These are phyloP conservation scores for Candida suzukii DNA, from an alignment of 805 yeast species.

Conservation along the genomic window DNA sequence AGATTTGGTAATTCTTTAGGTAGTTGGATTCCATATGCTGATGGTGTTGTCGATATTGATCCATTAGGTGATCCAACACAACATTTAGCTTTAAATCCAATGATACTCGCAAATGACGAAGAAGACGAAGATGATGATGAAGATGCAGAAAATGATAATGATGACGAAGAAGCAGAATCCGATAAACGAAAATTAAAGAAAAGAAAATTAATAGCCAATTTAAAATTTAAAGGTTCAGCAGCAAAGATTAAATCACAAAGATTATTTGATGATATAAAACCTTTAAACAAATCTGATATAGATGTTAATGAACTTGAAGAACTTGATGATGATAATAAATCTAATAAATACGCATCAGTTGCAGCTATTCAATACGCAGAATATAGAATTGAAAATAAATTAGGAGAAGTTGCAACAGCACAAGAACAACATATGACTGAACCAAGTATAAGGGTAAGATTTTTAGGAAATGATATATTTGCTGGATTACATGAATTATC, in stretches of 20 bases:
- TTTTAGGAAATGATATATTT: slow-evolving; percentile 66
- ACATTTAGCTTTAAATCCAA: slow-evolving; percentile 33
- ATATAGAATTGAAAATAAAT: slow-evolving; percentile 32
- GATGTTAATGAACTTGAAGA: slow-evolving; percentile 2
- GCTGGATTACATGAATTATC: slow-evolving; percentile 74
- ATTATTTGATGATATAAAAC: slow-evolving; percentile 32
- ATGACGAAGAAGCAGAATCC: slow-evolving; percentile 5
- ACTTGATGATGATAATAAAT: slow-evolving; percentile 6
- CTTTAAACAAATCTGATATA: slow-evolving; percentile 11
- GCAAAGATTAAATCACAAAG: slow-evolving; percentile 27
- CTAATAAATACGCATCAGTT: slow-evolving; percentile 36
- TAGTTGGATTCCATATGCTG: slow-evolving; percentile 69
- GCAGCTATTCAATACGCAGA: slow-evolving; percentile 53
- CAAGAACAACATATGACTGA: neutral
- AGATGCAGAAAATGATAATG: slow-evolving; percentile 7
- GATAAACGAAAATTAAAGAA: slow-evolving; percentile 13
- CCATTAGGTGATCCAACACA: slow-evolving; percentile 43
- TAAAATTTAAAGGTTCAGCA: slow-evolving; percentile 55
- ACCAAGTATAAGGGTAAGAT: slow-evolving; percentile 22
- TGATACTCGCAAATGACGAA: slow-evolving; percentile 4
- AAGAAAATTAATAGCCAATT: slow-evolving; percentile 38
- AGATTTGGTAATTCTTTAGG: slow-evolving; percentile 59
- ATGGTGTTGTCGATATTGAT: slow-evolving; percentile 54
- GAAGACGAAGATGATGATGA: slow-evolving; percentile 7
- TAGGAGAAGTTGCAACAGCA: neutral